Percentiles rank a stretch among this genome's conserved stretches.
phyloP scores from a whole-genome alignment of 2,329 filamentous ascomycete species.

The Dactylellina cionopaga region DNA sequence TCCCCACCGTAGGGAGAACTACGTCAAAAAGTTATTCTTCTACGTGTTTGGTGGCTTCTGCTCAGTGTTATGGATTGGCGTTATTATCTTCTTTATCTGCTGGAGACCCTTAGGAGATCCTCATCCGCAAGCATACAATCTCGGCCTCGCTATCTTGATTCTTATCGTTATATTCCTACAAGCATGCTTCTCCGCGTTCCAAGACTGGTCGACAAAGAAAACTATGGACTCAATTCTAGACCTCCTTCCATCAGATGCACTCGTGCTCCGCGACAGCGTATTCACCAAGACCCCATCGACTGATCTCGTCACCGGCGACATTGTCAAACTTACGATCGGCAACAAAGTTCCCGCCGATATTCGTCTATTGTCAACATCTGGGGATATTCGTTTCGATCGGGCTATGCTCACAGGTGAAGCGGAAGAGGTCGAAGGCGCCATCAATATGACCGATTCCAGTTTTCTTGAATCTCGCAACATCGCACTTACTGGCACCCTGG shows the following conservation, averaged over 20 bases:
- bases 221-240: slow-evolving; percentile 65
- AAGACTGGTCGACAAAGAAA: slow-evolving; percentile 64
- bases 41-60: slow-evolving; percentile 66
- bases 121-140: slow-evolving; percentile 61
- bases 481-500: slow-evolving; percentile 78
- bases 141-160: slow-evolving; percentile 64
- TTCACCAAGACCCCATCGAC: slow-evolving; percentile 81
- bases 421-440: slow-evolving; percentile 86
- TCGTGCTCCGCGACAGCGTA: slow-evolving; percentile 75
- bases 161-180: slow-evolving; percentile 65
- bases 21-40: slow-evolving; percentile 61
- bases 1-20: slow-evolving; percentile 63
- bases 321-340: slow-evolving; percentile 88
- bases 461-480: slow-evolving; percentile 5
- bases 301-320: slow-evolving; percentile 86
- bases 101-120: slow-evolving; percentile 65
- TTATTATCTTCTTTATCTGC: slow-evolving; percentile 65
- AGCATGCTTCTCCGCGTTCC: slow-evolving; percentile 64
- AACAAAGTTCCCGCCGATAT: slow-evolving; percentile 88
- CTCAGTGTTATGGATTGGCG: slow-evolving; percentile 64
- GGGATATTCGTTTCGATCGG: slow-evolving; percentile 89
- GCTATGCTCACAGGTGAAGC: slow-evolving; percentile 92
- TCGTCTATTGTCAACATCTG: slow-evolving; percentile 78
- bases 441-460: slow-evolving; percentile 73
- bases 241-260: slow-evolving; percentile 63